Conservation (phyloP, 768 basidiomycete genomes). For the Suillus discolor region DNA sequence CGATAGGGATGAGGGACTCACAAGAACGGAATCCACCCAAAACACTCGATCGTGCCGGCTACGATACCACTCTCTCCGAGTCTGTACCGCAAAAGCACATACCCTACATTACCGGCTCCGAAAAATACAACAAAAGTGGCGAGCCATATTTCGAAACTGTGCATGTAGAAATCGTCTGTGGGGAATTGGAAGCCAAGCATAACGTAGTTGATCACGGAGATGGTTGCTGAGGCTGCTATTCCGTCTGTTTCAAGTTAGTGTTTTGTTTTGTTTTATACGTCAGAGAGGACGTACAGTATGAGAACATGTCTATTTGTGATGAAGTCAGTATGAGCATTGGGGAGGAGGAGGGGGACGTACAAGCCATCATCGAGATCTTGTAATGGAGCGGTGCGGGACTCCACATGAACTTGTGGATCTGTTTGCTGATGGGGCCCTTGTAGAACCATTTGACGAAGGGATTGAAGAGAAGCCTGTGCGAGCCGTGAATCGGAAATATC, state of each 20-base stretch:
- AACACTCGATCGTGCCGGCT: constrained; percentile 27
- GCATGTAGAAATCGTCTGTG: constrained; percentile 77
- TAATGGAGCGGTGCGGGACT: constrained; percentile 77
- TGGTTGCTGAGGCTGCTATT: constrained; percentile 67
- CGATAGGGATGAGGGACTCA: constrained; percentile 14
- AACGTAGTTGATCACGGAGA: constrained; percentile 72
- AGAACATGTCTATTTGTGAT: constrained; percentile 45
- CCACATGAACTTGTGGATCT: constrained; percentile 78
- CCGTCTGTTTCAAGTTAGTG: constrained; percentile 35
- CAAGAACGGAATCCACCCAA: constrained; percentile 41
- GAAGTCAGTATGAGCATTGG: constrained; percentile 9
- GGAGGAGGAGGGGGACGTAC: constrained; percentile 33
- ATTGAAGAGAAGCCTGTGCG: constrained; percentile 82
- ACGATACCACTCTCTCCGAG: constrained; percentile 45
- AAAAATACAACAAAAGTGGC: constrained; percentile 79
- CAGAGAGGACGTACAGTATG: constrained; percentile 44
- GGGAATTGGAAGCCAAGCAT: constrained; percentile 73
- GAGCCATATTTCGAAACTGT: constrained; percentile 80
- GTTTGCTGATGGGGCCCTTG: constrained; percentile 81
- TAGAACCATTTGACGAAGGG: constrained; percentile 79
- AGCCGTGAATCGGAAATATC: constrained; percentile 41
- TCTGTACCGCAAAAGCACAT: constrained; percentile 72
- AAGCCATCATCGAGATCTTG: constrained; percentile 67
- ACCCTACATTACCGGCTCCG: constrained; percentile 72
- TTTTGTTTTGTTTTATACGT: neutral